These are phyloP conservation scores for Chenopodium quinoa DNA, from an alignment of 148 eudicot species.

Conservation along the genomic window DNA sequence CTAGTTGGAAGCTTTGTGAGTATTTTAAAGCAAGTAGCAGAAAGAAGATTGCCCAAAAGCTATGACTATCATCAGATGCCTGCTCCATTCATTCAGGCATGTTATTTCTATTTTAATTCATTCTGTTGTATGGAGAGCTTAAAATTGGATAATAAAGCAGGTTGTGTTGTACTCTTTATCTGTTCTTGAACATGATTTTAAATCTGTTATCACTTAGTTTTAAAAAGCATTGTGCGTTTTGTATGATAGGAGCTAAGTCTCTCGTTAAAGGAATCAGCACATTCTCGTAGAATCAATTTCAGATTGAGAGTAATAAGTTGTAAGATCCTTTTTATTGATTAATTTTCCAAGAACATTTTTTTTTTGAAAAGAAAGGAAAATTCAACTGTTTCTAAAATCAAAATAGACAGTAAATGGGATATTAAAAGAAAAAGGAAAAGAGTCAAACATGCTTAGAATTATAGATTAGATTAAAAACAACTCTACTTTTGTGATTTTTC, in stretches of 20 bases:
- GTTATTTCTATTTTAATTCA: background rate
- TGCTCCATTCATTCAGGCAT: constrained; percentile 97
- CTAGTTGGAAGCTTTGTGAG: constrained; percentile 83
- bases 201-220: background rate
- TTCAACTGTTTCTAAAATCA: background rate
- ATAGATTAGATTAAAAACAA: background rate
- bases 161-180: background rate
- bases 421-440: no score
- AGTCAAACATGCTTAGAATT: background rate
- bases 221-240: background rate
- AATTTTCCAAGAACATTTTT: background rate
- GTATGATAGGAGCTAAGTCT: background rate
- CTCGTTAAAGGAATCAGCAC: background rate
- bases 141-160: background rate
- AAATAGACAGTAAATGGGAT: background rate
- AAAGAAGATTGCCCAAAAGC: constrained; percentile 86
- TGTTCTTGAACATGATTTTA: constrained; percentile 6
- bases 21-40: constrained; percentile 97
- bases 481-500: background rate
- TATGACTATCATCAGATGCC: constrained; percentile 99
- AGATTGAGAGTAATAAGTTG: background rate
- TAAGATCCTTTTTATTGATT: no score
- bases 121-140: background rate
- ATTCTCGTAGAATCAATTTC: background rate
- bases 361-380: background rate